Evolutionary conservation across 768 basidiomycete genomes (phyloP), one percentile per base, ranked within the genome.

Genomic region (Gyrodon lividus): DNA sequence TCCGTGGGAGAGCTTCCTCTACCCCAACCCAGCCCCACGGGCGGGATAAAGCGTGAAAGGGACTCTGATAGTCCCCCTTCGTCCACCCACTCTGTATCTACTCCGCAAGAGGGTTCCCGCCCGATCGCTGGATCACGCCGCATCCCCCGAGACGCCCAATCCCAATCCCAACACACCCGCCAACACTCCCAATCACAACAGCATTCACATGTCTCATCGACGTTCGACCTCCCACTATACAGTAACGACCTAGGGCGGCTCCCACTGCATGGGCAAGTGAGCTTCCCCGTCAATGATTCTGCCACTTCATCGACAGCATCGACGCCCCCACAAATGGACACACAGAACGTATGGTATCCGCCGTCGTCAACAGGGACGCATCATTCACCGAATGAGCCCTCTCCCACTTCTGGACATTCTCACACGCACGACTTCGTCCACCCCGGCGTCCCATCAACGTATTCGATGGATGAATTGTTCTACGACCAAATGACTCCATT

Each of bases 1-100:
- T 82, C 77, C 0, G 85, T 83, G 4, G 86, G 87, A 2, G 84
- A 88, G 19, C 73, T 89, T 0, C 87, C 86, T 0, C 72, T 88
- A 4, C 87, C 87, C 2, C 74, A 78, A 43, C 60, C 75, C 0
- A 81, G 78, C 46, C 81, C 83, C 4, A 59, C 67, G 1, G 70
- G 77, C 4, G 74, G 66, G 14, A 75, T 78, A 55, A 89, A 89
- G 52, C 83, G 87, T 16, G 84, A 83, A 43, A 73, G 86, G 34
- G 82, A 81, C 50, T 70, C 78, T 1, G 84, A 85, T 46, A 77
- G 74, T 54, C 76, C 81, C 3, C 42, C 57, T 0, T 50, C 59
- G 9, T 12, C 54, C 30, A 23, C 46, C 14, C 51, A 50, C 1
- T 14, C 57, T 0, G 2, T 38, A 17, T 50, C 61, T 4, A 17